phyloP scores from a whole-genome alignment of 176 grass and related monocot species.

The Juncus effusus region DNA sequence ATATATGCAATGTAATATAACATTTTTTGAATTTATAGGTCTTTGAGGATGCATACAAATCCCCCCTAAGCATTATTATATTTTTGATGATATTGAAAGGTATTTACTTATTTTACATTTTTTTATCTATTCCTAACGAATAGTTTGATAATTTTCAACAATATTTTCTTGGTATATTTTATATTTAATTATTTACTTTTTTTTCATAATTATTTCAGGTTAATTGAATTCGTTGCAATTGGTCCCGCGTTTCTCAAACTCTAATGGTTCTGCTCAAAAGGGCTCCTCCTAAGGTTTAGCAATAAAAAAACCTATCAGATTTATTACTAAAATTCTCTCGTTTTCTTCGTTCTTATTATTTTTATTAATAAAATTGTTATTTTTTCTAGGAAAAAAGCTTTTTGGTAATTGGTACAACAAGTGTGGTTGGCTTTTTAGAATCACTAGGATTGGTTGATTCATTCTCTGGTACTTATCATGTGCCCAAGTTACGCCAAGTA shows the following conservation, averaged over 20 bases:
- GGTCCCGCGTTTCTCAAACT: constrained; percentile 92
- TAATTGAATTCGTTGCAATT: constrained; percentile 94
- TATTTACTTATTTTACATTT: constrained; percentile 1
- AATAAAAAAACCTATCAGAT: constrained; percentile 9
- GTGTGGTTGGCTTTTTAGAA: constrained; percentile 35
- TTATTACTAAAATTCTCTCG: neutral
- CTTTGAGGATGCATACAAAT: constrained; percentile 99
- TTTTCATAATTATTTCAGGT: constrained; percentile 37
- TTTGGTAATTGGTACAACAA: constrained; percentile 84
- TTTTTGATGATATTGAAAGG: constrained; percentile 95
- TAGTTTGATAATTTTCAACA: neutral
- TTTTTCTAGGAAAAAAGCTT: constrained; percentile 48
- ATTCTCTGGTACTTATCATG: neutral
- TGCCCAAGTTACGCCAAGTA: neutral
- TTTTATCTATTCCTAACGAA: neutral
- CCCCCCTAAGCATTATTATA: constrained; percentile 82
- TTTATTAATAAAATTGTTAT: constrained; percentile 7
- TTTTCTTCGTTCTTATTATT: neutral
- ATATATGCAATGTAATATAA: neutral
- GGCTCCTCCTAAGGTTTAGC: constrained; percentile 76
- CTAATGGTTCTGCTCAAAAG: constrained; percentile 87
- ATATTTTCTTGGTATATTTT: neutral
- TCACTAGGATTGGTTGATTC: neutral
- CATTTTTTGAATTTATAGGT: constrained; percentile 41
- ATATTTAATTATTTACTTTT: neutral